phyloP scores from a whole-genome alignment of 2,329 filamentous ascomycete species.

The Akanthomyces lecanii region DNA sequence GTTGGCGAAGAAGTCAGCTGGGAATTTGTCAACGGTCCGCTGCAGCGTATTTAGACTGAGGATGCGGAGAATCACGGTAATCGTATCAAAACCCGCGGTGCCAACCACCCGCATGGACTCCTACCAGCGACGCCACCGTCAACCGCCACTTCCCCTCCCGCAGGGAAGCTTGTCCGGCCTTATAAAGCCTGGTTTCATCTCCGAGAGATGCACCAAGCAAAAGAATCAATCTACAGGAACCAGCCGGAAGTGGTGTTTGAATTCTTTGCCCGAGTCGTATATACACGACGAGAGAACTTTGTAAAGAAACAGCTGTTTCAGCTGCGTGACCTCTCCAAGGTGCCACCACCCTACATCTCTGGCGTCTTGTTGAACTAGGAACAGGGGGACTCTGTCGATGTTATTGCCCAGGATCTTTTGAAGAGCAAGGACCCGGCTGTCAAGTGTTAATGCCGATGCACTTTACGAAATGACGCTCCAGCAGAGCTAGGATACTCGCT shows the following conservation, averaged over 20 bases:
- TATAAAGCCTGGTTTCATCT: conserved; percentile 57
- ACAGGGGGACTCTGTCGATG: conserved; percentile 25
- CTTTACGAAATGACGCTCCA: conserved; percentile 21
- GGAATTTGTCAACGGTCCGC: conserved; percentile 28
- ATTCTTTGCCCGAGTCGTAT: conserved; percentile 57
- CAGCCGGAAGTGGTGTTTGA: conserved; percentile 49
- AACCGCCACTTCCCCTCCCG: background rate
- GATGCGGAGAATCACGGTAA: background rate
- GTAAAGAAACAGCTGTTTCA: conserved; percentile 56
- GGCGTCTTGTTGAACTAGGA: conserved; percentile 29
- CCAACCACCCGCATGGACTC: background rate
- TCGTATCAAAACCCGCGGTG: too few relatives aligned
- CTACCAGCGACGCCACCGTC: background rate
- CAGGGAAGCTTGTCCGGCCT: conserved; percentile 19
- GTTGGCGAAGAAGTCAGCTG: conserved; percentile 35
- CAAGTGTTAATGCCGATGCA: conserved; percentile 33
- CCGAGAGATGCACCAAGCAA: conserved; percentile 53
- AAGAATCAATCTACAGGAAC: conserved; percentile 29
- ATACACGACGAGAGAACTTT: conserved; percentile 51
- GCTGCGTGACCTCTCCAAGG: conserved; percentile 59
- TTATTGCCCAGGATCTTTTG: conserved; percentile 25
- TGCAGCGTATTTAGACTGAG: background rate
- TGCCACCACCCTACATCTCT: conserved; percentile 48
- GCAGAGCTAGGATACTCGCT: conserved; percentile 24
- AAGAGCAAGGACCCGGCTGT: conserved; percentile 15